These are phyloP conservation scores for Blastocystis sp. DNA, from an alignment of 352 stramenopile genomes.

Conservation along the genomic window DNA sequence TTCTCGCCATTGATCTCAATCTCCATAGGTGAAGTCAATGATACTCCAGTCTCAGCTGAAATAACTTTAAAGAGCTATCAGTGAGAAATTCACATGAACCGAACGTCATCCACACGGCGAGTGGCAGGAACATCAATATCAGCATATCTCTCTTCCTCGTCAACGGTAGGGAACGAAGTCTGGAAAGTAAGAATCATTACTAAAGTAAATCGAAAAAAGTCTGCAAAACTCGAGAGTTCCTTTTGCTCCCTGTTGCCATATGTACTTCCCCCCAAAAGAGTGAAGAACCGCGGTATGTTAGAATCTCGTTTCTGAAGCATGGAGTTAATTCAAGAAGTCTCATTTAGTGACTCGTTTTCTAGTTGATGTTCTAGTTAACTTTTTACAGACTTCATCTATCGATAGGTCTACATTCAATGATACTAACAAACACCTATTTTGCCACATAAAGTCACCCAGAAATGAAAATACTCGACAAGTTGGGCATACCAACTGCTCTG, in stretches of 20 bases:
- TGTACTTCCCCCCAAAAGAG: background rate
- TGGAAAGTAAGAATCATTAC: constrained; percentile 57
- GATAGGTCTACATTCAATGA: too few species aligned
- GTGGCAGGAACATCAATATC: constrained; percentile 28
- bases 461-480: background rate
- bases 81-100: background rate
- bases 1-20: constrained; percentile 29
- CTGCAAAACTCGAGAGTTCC: background rate
- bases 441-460: too few species aligned
- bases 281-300: background rate
- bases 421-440: too few species aligned
- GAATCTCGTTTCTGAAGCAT: background rate
- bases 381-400: too few species aligned
- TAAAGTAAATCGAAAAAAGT: background rate
- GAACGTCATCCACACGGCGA: constrained; percentile 35
- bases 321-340: background rate
- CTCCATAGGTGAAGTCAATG: constrained; percentile 55
- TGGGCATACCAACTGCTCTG: background rate
- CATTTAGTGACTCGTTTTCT: too few species aligned
- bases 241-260: background rate
- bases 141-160: constrained; percentile 9
- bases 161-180: constrained; percentile 27
- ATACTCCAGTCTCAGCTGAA: constrained; percentile 34
- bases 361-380: too few species aligned
- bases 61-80: constrained; percentile 43